Evolutionary conservation across 257 asterid species (phyloP), one percentile per base, ranked within the genome.

Genomic region (Rhazya stricta): DNA sequence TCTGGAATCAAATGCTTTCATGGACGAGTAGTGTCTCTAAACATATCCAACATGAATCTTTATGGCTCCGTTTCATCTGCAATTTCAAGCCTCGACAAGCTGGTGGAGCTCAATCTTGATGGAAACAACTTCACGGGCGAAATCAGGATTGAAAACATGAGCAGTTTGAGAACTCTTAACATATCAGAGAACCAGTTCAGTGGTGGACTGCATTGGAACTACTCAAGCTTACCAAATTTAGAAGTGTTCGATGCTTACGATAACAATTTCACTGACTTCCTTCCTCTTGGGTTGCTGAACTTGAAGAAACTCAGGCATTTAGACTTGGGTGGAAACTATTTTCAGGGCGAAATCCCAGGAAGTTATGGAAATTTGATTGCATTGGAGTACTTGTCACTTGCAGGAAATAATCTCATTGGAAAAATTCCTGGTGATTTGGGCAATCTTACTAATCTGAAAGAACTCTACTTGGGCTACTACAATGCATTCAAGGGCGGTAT

Each of bases 91-190:
- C 91, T 94, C 3, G 90, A 90, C 65, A 77, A 46, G 73, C 86
- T 94, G 10, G 54, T 81, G 25, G 93, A 94, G 83, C 96, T 94
- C 29, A 83, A 80, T 60, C 81, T 94, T 46, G 97, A 94, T 76
- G 97, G 98, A 0, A 94, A 94, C 85, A 94, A 94, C 89, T 91
- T 94, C 95, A 94, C 98, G 1, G 98, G 97, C 3, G 96, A 85
- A 63, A 83, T 94, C 84, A 84, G 69, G 81, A 82, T 94, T 63
- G 93, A 87, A 58, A 83, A 84, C 10, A 81, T 94, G 93, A 79
- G 80, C 77, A 78, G 85, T 46, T 91, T 94, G 51, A 67, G 82
- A 67, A 88, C 79, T 62, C 84, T 94, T 81, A 94, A 94, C 89
- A 66, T 90, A 13, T 94, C 98, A 2, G 89, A 90, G 79, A 94